These are phyloP conservation scores for Apiospora marii DNA, from an alignment of 2,329 filamentous ascomycete species.

Conservation along the genomic window DNA sequence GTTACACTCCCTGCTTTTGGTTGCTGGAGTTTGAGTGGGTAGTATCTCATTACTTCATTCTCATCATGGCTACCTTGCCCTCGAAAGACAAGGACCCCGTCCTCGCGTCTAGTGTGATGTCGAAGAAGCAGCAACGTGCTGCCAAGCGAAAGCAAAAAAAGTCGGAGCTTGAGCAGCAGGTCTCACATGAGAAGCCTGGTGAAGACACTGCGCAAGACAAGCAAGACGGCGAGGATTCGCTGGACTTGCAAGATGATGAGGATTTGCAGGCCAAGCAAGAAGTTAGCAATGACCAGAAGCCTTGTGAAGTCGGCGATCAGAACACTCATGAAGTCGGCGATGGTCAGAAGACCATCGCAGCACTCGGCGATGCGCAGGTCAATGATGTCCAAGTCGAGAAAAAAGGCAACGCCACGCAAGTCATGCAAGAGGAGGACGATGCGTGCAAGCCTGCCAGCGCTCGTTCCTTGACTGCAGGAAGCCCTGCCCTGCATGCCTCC, in stretches of 20 bases:
- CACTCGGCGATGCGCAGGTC: background rate
- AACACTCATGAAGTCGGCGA: no score
- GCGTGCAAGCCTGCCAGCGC: background rate
- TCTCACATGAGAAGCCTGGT: background rate
- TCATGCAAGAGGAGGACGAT: background rate
- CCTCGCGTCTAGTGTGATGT: background rate
- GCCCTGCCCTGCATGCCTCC: background rate
- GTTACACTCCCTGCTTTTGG: background rate
- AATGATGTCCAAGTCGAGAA: background rate
- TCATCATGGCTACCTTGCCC: constrained; percentile 2
- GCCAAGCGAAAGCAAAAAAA: constrained; percentile 30
- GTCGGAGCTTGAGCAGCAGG: constrained; percentile 31
- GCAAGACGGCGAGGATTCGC: background rate
- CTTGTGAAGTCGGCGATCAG: no score
- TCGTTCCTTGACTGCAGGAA: background rate
- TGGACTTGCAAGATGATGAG: background rate
- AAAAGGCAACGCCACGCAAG: background rate
- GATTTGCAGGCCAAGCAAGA: background rate
- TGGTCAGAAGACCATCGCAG: no score
- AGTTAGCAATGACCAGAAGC: no score
- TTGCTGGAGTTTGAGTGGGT: background rate
- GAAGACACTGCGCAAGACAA: background rate
- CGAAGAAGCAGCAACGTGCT: constrained; percentile 13
- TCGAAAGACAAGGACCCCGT: background rate
- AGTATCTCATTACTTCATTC: background rate